Percentiles rank a stretch among this genome's conserved stretches.
These are phyloP conservation scores for Paracorniculantispora psalliotae DNA, from an alignment of 2,329 filamentous ascomycete species.

Conservation along the genomic window DNA sequence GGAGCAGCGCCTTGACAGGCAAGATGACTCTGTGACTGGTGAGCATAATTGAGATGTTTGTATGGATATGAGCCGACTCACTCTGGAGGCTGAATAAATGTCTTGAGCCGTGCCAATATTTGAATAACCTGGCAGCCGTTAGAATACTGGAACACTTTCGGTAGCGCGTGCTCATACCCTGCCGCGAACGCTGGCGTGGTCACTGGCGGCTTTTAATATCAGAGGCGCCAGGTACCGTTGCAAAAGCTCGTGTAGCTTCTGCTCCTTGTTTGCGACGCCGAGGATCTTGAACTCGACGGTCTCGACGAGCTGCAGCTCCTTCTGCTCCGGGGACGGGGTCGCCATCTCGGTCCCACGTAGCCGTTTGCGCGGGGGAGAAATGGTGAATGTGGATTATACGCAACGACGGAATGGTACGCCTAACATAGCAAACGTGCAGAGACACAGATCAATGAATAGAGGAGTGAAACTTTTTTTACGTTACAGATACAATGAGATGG, in stretches of 20 bases:
- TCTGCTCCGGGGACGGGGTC: constrained; percentile 48
- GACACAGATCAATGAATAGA: too few relatives aligned
- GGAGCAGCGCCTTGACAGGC: constrained; percentile 76
- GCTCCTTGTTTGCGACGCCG: constrained; percentile 74
- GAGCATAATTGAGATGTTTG: background rate
- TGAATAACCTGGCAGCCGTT: constrained; percentile 39
- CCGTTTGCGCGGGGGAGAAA: background rate
- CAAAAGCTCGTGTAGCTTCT: constrained; percentile 73
- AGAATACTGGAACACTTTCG: background rate
- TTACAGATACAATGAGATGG: background rate
- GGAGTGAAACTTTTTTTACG: too few relatives aligned
- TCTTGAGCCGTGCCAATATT: constrained; percentile 47
- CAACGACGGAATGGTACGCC: background rate
- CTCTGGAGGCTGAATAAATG: constrained; percentile 49
- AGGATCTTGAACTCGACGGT: constrained; percentile 80
- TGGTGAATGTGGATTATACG: background rate
- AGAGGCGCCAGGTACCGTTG: constrained; percentile 75
- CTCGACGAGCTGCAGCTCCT: constrained; percentile 76
- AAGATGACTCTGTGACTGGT: constrained; percentile 56
- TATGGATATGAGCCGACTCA: constrained; percentile 26
- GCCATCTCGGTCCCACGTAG: constrained; percentile 28
- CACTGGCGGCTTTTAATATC: constrained; percentile 80
- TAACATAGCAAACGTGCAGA: constrained; percentile 2
- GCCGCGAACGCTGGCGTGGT: constrained; percentile 71
- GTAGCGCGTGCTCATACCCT: constrained; percentile 56